Evolutionary conservation across 2,329 filamentous ascomycete species (phyloP), one percentile per base, ranked within the genome.

Genomic region (Alternaria brassicicola): DNA sequence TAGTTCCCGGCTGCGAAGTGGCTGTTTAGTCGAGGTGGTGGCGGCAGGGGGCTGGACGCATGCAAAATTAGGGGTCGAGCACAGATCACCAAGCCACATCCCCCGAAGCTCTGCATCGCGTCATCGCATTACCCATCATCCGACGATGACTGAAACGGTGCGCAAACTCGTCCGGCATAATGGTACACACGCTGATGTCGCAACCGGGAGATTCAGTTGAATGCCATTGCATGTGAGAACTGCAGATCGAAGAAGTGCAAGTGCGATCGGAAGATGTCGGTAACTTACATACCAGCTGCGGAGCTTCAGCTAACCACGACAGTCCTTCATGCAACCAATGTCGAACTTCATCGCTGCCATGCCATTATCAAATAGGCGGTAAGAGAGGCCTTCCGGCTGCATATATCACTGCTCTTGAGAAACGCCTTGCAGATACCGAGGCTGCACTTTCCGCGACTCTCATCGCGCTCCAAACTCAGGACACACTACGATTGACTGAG

Each of bases 191-290:
- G 35, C 43, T 47, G 30, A 47, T n/a, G 15, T 47, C 15, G 43
- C 28, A 30, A 7, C 13, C 2, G 19, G 19, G 21, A 55, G 46
- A 46, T 48, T 6, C 51, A 45, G 19, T 12, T 70, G 1, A 69
- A 72, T 41, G 51, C 66, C 1, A 71, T 72, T 26, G 68, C 69
- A 9, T 72, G 69, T 56, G 69, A 72, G 26, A 61, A 61, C 19
- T 72, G 69, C 52, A 66, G 69, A 21, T 56, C 67, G 33, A 72
- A 68, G 47, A 71, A 72, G 42, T 70, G 67, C 58, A 71, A 64
- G 63, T 72, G 69, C 42, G 69, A 72, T 46, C 65, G 69, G 9
- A 68, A 46, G 48, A 51, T 70, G 69, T 70, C 1, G 62, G 57
- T 43, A n/a, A 36, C 13, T 28, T 19, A 5, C 23, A 33, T 15